Evolutionary conservation across 2,329 filamentous ascomycete species (phyloP).

Genomic region (Hawksworthiomyces lignivorus): DNA sequence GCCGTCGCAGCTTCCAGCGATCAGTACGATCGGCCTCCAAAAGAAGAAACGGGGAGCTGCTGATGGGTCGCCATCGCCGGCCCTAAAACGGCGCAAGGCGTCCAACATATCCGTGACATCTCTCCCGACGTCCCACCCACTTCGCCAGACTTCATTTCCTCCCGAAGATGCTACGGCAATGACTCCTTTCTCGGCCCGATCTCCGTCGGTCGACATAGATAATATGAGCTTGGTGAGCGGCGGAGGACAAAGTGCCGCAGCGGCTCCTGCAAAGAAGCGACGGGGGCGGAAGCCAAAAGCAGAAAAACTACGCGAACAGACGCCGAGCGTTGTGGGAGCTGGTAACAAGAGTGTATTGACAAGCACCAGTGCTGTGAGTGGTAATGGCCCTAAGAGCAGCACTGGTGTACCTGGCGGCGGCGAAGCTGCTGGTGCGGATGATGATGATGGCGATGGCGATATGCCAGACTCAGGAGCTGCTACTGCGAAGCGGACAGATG

Average conservation of each 20-base stretch:
- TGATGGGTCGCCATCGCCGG: constrained; percentile 39
- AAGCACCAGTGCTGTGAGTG: constrained; percentile 33
- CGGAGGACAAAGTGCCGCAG: constrained; percentile 41
- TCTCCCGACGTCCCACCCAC: constrained; percentile 50
- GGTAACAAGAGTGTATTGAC: constrained; percentile 39
- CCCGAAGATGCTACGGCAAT: constrained; percentile 53
- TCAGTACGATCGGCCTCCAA: background rate
- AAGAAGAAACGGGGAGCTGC: constrained; percentile 56
- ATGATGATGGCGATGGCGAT: constrained; percentile 33
- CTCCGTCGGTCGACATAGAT: constrained; percentile 60
- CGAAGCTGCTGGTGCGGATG: constrained; percentile 48
- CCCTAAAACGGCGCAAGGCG: constrained; percentile 62
- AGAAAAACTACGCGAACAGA: constrained; percentile 36
- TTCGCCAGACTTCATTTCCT: constrained; percentile 76
- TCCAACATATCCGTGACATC: constrained; percentile 53
- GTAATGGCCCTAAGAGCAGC: constrained; percentile 21
- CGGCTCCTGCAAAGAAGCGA: constrained; percentile 46
- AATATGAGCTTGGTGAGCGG: constrained; percentile 53
- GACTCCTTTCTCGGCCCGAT: constrained; percentile 50
- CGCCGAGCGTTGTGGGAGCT: constrained; percentile 30
- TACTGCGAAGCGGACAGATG: constrained; percentile 33
- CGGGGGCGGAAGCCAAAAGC: constrained; percentile 54
- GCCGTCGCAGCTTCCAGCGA: no score
- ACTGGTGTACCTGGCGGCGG: constrained; percentile 25
- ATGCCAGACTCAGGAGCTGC: constrained; percentile 20